phyloP scores from a whole-genome alignment of 164 flowering plant species.

The Tinospora cordifolia region DNA sequence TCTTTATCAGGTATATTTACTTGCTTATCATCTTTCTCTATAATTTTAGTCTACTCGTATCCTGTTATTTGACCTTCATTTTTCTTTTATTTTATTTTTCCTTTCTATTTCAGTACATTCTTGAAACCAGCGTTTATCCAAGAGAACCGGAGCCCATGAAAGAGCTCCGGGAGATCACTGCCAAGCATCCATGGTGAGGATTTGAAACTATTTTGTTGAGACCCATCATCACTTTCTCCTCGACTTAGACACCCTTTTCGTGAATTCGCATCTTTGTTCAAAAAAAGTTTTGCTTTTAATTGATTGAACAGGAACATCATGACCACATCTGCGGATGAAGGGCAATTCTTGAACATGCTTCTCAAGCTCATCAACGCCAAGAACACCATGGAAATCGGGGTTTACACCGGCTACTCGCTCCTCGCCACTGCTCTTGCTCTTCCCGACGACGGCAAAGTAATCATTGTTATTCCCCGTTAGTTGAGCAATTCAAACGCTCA shows the following conservation, averaged over 20 bases:
- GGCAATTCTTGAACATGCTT: conserved; percentile 58
- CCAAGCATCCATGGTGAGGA: conserved; percentile 60
- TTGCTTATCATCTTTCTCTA: neutral
- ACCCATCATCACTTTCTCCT: no score
- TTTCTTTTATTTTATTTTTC: neutral
- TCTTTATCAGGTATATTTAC: conserved; percentile 78
- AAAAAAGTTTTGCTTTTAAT: neutral
- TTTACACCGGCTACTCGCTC: conserved; percentile 63
- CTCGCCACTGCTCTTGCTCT: conserved; percentile 64
- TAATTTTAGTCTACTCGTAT: neutral
- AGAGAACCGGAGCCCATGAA: conserved; percentile 51
- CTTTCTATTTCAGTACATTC: conserved; percentile 37
- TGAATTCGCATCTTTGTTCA: neutral
- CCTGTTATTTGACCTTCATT: neutral
- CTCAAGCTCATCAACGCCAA: conserved; percentile 60
- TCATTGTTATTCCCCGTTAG: no score
- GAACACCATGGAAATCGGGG: conserved; percentile 68
- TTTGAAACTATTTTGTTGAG: no score
- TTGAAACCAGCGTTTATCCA: conserved; percentile 71
- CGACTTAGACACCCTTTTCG: no score
- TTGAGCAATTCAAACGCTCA: no score
- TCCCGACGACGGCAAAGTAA: conserved; percentile 60
- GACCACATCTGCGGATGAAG: conserved; percentile 72
- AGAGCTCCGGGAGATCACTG: conserved; percentile 61
- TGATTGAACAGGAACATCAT: conserved; percentile 42